Conservation (phyloP, 192 early-diverging fungal species). For the Gonapodya prolifera region DNA sequence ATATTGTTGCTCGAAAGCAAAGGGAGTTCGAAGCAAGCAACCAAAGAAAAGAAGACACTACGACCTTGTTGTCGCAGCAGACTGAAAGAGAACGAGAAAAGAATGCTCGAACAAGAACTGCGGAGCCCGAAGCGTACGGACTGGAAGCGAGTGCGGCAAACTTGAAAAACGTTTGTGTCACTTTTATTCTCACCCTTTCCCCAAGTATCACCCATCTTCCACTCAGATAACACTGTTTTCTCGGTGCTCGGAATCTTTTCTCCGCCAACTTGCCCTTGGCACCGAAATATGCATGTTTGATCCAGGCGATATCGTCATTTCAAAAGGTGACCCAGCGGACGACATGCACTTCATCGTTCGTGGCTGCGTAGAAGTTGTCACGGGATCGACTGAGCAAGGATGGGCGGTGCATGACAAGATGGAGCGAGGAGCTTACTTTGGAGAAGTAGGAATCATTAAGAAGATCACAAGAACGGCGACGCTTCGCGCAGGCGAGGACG, state of each 20-base stretch:
- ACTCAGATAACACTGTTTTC: slow-evolving; percentile 31
- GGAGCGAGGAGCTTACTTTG: slow-evolving; percentile 35
- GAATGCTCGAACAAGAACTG: neutral
- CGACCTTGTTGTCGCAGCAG: neutral
- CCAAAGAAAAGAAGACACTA: neutral
- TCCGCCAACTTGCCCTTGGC: slow-evolving; percentile 21
- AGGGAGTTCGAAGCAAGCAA: neutral
- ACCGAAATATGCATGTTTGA: slow-evolving; percentile 21
- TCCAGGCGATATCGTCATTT: slow-evolving; percentile 25
- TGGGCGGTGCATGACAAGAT: slow-evolving; percentile 29
- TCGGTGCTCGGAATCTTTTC: slow-evolving; percentile 27
- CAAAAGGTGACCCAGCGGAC: slow-evolving; percentile 26
- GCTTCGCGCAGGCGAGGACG: slow-evolving; percentile 17
- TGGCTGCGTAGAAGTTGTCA: slow-evolving; percentile 32
- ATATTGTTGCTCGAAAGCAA: slow-evolving; percentile 11
- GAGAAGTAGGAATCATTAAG: slow-evolving; percentile 35
- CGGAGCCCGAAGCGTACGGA: slow-evolving; percentile 16
- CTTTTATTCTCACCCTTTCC: slow-evolving; percentile 5
- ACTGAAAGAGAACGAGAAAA: neutral
- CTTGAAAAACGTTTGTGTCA: slow-evolving; percentile 20
- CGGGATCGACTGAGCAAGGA: slow-evolving; percentile 23
- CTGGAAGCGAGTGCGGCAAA: slow-evolving; percentile 28
- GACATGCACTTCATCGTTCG: slow-evolving; percentile 41
- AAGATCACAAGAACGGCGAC: slow-evolving; percentile 29
- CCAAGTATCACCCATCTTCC: too few relatives aligned